Conservation (phyloP, 2,329 filamentous ascomycete species). For the Botrytis hyacinthi region DNA sequence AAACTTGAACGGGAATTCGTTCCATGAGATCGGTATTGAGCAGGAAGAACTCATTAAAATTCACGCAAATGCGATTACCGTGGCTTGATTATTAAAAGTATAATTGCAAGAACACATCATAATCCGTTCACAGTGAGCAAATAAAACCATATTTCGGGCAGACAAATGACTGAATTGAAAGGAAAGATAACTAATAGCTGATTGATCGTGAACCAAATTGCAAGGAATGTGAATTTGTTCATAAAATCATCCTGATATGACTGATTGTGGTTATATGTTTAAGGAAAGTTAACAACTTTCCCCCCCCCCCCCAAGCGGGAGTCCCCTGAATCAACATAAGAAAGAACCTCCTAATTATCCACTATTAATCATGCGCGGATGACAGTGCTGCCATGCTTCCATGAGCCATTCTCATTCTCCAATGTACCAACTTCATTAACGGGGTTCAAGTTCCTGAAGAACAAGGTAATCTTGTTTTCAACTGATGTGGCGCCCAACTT, state of each 20-base stretch:
- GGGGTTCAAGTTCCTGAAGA: conserved; percentile 18
- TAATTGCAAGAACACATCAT: not conserved
- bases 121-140: no score
- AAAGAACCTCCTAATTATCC: not conserved
- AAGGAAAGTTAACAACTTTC: not conserved
- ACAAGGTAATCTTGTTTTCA: conserved; percentile 13
- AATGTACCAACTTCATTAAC: conserved; percentile 8
- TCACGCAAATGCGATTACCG: not conserved
- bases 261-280: not conserved
- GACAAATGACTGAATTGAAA: not conserved
- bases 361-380: conserved; percentile 4
- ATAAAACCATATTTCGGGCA: not conserved
- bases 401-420: not conserved
- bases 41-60: not conserved
- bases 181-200: not conserved
- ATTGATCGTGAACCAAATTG: not conserved
- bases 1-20: no score
- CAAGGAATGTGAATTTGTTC: not conserved
- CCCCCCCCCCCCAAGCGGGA: not conserved
- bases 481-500: conserved; percentile 17
- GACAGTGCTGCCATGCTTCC: conserved; percentile 3
- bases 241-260: conserved; percentile 3
- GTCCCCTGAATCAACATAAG: conserved; percentile 1
- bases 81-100: no score
- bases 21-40: no score